phyloP scores from a whole-genome alignment of 1,139 yeast species.

The Hanseniaspora sp. region DNA sequence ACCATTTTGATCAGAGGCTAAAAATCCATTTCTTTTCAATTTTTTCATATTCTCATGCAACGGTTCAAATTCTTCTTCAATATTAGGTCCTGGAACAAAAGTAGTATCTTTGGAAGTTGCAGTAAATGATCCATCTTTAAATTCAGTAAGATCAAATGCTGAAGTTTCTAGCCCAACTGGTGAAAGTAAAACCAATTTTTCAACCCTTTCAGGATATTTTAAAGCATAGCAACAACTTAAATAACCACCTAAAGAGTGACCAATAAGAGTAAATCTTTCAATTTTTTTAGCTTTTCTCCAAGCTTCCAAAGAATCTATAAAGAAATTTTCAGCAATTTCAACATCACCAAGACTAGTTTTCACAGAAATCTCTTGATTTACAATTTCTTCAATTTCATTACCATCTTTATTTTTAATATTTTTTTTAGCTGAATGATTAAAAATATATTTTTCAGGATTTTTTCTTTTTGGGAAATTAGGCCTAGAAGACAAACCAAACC shows the following conservation, averaged over 20 bases:
- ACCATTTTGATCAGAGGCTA: conserved; percentile 16
- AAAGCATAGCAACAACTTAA: conserved; percentile 59
- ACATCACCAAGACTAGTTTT: conserved; percentile 23
- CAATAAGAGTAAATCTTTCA: conserved; percentile 52
- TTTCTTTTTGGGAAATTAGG: conserved; percentile 38
- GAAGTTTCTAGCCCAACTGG: conserved; percentile 55
- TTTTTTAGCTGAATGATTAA: conserved; percentile 24
- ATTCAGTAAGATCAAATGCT: conserved; percentile 27
- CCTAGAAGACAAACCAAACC: conserved; percentile 60
- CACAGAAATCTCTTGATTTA: background rate
- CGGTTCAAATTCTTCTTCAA: conserved; percentile 42
- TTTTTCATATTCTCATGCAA: conserved; percentile 6
- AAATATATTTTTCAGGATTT: conserved; percentile 26
- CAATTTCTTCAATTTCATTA: conserved; percentile 22
- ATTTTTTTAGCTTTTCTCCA: conserved; percentile 55
- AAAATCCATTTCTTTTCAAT: conserved; percentile 13
- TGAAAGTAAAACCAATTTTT: conserved; percentile 54
- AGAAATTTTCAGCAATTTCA: conserved; percentile 47
- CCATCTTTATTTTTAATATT: conserved; percentile 16
- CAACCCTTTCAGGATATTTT: conserved; percentile 51
- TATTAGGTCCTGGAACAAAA: conserved; percentile 48
- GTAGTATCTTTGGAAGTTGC: conserved; percentile 34
- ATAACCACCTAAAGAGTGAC: conserved; percentile 87
- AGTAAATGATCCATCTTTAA: conserved; percentile 42
- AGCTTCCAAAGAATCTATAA: conserved; percentile 59